These are phyloP conservation scores for Xylariaceae sp. DNA, from an alignment of 2,329 filamentous ascomycete species.

Conservation along the genomic window DNA sequence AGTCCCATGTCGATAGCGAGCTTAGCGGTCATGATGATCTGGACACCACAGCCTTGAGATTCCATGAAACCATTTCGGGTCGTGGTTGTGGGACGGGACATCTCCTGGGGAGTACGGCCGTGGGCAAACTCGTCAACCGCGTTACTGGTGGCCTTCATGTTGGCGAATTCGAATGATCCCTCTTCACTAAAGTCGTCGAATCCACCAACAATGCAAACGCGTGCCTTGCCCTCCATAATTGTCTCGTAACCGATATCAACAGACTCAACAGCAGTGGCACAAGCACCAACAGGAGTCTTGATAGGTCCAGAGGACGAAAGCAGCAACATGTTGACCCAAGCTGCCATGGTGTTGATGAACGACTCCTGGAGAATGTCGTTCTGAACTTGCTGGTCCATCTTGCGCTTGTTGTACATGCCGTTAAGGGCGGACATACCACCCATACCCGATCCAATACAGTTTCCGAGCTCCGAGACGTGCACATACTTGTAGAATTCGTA, in stretches of 20 bases:
- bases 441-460: conserved; percentile 97
- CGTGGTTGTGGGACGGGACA: conserved; percentile 96
- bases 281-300: conserved; percentile 97
- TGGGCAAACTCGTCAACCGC: conserved; percentile 94
- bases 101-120: conserved; percentile 90
- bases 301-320: conserved; percentile 96
- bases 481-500: conserved; percentile 99
- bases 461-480: conserved; percentile 94
- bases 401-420: conserved; percentile 98
- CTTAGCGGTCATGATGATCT: conserved; percentile 96
- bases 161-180: conserved; percentile 98
- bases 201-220: conserved; percentile 94
- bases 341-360: conserved; percentile 99
- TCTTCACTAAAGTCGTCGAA: conserved; percentile 99
- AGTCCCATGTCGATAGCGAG: conserved; percentile 98
- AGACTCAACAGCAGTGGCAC: conserved; percentile 94
- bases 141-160: conserved; percentile 99
- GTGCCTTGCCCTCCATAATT: conserved; percentile 96
- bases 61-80: conserved; percentile 99
- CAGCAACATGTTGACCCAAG: conserved; percentile 99
- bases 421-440: conserved; percentile 87
- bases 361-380: conserved; percentile 99
- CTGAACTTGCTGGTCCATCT: conserved; percentile 92
- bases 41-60: conserved; percentile 96
- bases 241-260: conserved; percentile 97